phyloP scores from a whole-genome alignment of 2,329 filamentous ascomycete species.

The Neoascochyta sp. region DNA sequence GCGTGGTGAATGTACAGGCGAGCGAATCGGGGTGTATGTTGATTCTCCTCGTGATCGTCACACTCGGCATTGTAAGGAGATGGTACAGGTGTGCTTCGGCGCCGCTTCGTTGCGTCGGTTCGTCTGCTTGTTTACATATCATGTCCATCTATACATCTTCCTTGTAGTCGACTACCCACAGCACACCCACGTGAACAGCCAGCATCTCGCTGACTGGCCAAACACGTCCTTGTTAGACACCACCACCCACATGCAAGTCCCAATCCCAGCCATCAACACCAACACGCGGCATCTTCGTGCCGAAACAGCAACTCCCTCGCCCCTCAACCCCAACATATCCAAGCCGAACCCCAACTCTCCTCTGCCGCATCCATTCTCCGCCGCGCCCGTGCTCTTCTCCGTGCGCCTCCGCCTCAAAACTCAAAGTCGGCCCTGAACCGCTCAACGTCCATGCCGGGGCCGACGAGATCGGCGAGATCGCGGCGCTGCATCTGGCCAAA shows the following conservation, averaged over 20 bases:
- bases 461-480: constrained; percentile 83
- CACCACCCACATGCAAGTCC: constrained; percentile 29
- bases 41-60: too few species aligned
- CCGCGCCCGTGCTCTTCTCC: background rate
- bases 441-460: constrained; percentile 86
- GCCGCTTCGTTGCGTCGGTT: too few species aligned
- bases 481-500: constrained; percentile 92
- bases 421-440: constrained; percentile 87
- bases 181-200: too few species aligned
- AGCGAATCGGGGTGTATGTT: too few species aligned
- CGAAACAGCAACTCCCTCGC: constrained; percentile 32
- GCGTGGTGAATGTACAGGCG: too few species aligned
- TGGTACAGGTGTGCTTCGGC: too few species aligned
- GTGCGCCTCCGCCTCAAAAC: constrained; percentile 51
- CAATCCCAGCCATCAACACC: constrained; percentile 24
- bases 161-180: too few species aligned
- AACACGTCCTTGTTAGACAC: constrained; percentile 22
- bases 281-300: constrained; percentile 21
- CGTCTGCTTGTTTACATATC: too few species aligned
- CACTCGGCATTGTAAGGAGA: too few species aligned
- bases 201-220: too few species aligned
- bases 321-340: constrained; percentile 16
- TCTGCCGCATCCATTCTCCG: constrained; percentile 18
- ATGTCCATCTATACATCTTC: too few species aligned
- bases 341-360: constrained; percentile 9